Base-by-base conservation (phyloP, 2,329 filamentous ascomycete genomes). In the Phaeosphaeriaceae sp. region DNA sequence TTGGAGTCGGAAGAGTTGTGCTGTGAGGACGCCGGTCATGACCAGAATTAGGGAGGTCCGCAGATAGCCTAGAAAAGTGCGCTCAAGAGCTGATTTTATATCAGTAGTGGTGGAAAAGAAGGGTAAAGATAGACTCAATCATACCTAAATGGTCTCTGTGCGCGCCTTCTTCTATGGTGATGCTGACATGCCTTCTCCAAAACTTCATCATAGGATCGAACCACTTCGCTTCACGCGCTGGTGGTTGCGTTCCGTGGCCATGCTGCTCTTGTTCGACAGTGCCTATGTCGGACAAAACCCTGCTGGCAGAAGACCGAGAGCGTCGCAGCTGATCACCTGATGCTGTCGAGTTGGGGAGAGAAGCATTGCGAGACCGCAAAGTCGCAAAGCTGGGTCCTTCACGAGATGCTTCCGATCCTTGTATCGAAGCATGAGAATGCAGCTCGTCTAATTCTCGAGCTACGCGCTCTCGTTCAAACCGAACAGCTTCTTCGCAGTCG, bases 1-100 rank as follows among this genome's bases (percentile, higher is more conserved):
- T 68, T 89, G 84, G 3, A 89, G 79, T 21, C 84, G 82, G 67
- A 91, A 91, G 8, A 93, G 83, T 70, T 93, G 90, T 0, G 89
- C 87, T 26, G 90, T 83, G 2, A 87, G 67, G 2, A 90, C 85
- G 19, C 89, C 89, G 21, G 88, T 79, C 78, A 91, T 89, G 15
- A 89, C 88, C 42, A 92, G 81, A n/a, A 85, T 83, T 40, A 91
- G 77, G 0, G 89, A 91, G 1, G 90, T 93, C 21, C 90, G 86
- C 28, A 92, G 82, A 74, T 92, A 93, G 28, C 85, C 89, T 19
- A 93, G 85, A 71, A 89, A 93, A 19, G 90, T 93, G 56, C 90
- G 83, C 77, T 93, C 90, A 55, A 92, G 84, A 40, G 91, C 90
- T 92, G 67, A 63, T 40, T 42, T 30, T 54, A 43, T 58, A 43